Conservation (phyloP, 805 yeast species). For the Candida michaelii region DNA sequence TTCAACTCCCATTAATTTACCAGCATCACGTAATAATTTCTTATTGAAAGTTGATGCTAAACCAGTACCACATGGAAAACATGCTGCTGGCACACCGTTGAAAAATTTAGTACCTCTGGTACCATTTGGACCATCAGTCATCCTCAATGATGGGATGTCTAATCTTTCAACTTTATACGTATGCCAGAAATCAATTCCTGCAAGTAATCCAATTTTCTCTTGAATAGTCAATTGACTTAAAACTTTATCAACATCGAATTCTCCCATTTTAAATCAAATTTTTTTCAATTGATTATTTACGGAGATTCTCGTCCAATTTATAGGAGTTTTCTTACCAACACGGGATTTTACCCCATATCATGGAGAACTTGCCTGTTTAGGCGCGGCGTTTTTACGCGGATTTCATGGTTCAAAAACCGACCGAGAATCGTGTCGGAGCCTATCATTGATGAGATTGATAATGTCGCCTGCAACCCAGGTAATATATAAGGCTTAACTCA, state of each 20-base stretch:
- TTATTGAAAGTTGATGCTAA: slow-evolving; percentile 57
- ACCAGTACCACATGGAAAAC: slow-evolving; percentile 63
- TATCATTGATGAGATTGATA: too few species aligned
- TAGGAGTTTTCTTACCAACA: slow-evolving; percentile 2
- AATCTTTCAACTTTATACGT: slow-evolving; percentile 41
- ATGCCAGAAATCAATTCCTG: slow-evolving; percentile 51
- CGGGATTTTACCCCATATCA: slow-evolving; percentile 8
- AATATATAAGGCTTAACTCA: too few species aligned
- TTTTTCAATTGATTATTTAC: not conserved
- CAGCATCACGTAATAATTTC: slow-evolving; percentile 48
- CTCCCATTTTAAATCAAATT: slow-evolving; percentile 14
- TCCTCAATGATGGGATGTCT: slow-evolving; percentile 47
- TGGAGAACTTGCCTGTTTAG: slow-evolving; percentile 8
- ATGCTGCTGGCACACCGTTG: slow-evolving; percentile 52
- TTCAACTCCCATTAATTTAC: slow-evolving; percentile 52
- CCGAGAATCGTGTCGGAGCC: too few species aligned
- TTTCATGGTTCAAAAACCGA: too few species aligned
- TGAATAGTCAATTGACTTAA: slow-evolving; percentile 24
- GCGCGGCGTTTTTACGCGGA: not conserved
- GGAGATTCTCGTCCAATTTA: not conserved
- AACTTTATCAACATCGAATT: slow-evolving; percentile 24
- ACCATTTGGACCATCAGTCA: slow-evolving; percentile 64
- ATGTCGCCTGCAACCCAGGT: too few species aligned
- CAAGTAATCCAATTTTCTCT: slow-evolving; percentile 36
- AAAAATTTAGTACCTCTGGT: slow-evolving; percentile 60